Base-by-base conservation (phyloP, 2,329 filamentous ascomycete genomes). In the Trichoderma atroviride region DNA sequence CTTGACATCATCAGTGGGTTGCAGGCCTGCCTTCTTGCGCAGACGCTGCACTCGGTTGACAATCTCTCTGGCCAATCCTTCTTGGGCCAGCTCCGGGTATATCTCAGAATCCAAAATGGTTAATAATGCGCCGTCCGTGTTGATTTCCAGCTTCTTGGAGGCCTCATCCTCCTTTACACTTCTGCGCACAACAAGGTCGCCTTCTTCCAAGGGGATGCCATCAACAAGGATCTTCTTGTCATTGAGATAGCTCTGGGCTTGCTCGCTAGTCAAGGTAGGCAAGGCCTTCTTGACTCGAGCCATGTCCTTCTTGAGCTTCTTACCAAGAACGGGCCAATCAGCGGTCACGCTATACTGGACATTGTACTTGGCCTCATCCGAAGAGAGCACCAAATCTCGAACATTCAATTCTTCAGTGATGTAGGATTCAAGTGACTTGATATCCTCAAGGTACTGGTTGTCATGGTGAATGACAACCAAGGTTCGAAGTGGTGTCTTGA, bases 231-330 rank as follows among this genome's bases (percentile, higher is more conserved):
- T 92, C 76, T 87, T 89, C 77, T 91, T 92, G 19, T 89, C 86
- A 53, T 87, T 82, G 52, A 96, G 84, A 78, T 94, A 99, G 50
- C 84, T 83, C 78, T 94, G 92, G 71, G 97, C 93, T 74, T 97
- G 88, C 13, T 92, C 89, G 74, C 90, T 94, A 24, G 87, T 92
- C 60, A 99, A 84, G 50, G 82, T 85, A 6, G 94, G 94, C 57
- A 99, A 83, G 2, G 92, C 94, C 82, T 95, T 96, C 85, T 96
- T 96, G 74, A 98, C 94, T 78, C 91, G 93, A 73, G 90, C 89
- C 73, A 94, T 92, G 76, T 97, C 94, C 82, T 97, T 97, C 86
- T 97, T 97, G 74, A 98, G 87, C 83, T 98, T 98, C 87, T 97
- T 97, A 73, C 96, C 96, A 19, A 99, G 86, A 2, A 92, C 91